Base-by-base conservation (phyloP, 2,329 filamentous ascomycete species). In the Ophiostoma montium region DNA sequence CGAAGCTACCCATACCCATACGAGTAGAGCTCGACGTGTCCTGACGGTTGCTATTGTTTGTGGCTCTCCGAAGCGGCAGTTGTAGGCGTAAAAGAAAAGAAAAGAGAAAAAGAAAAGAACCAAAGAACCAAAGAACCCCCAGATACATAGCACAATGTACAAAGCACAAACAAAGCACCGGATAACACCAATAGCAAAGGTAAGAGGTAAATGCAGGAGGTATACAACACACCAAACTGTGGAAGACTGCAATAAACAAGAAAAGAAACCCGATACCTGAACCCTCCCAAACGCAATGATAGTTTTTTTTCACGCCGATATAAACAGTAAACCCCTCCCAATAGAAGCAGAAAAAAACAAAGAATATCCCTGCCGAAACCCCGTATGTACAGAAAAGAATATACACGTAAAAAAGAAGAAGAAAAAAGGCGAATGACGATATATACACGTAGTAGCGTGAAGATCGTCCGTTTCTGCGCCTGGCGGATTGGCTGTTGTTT, bases 391-490 rank as follows among this genome's bases (percentile, higher is more conserved):
- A 21, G 23, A 38, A 19, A 49, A 9, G n/a, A 10, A 38, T 5
- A 3, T 31, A 38, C 15, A 7, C 33, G 15, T 1, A 36, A 16
- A 36, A 36, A 18, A 44, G 18, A 21, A 21, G 12, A 39, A 21
- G 8, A 39, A 15, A 19, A 18, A 18, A 39, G 5, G 10, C 12
- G 16, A 19, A 21, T 12, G n/a, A 39, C 23, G 23, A 27, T 8
- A 27, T n/a, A n/a, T n/a, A n/a, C n/a, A n/a, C n/a, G n/a, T 27
- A 4, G 23, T 27, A 27, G 23, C 23, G 23, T 27, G 23, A 27
- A 27, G 8, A 27, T 62, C 66, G 44, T 69, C 32, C 32, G n/a
- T n/a, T n/a, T n/a, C 12, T 33, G 23, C 4, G 5, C 23, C 8
- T 27, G 23, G 32, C 15, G 11, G 5, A 10, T 33, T 33, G 11